Base-by-base conservation (phyloP, 306 rosid species). In the Vicia villosa region DNA sequence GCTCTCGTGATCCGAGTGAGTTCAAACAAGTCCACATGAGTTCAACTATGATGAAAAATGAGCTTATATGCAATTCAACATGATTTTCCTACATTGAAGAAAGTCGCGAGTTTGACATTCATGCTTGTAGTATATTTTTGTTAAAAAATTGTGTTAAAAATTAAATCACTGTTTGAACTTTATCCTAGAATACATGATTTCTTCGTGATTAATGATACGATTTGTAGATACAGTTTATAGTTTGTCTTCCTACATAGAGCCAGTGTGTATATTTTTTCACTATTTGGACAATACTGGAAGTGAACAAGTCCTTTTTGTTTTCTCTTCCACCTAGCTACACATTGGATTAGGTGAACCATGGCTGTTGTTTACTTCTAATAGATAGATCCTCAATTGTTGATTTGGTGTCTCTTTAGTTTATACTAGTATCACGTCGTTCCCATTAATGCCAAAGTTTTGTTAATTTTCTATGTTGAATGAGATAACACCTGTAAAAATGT, bases 271-370 rank as follows among this genome's bases (percentile, higher is more conserved):
- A 10, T 37, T 59, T 22, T 22, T 30, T 68, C 68, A 59, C 37
- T 38, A 68, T 75, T 42, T 63, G 60, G 67, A 40, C 36, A 77
- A 51, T 51, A 52, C 42, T 45, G 34, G 50, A 77, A 41, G 50
- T 21, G 42, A 28, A 50, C 9, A 30, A 26, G 56, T 40, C 46
- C n/a, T 24, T 52, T 20, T 20, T 37, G 38, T 38, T 68, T 67
- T 75, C 69, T 57, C 55, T 19, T 57, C 21, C 28, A 17, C 38
- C 63, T 38, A 60, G 50, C 60, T 11, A 59, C 26, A 32, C 65
- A 14, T 28, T 71, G 68, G 54, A 46, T 51, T 54, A 4, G 46
- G 17, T 42, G 51, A 70, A 43, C 69, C 65, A 54, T 77, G 50
- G n/a, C 24, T 21, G 34, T 22, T 28, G 68, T 37, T 61, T 50